A percentile compares a stretch with the other conserved stretches of the same genome.
These are phyloP conservation scores for Chaetothyriales sp. DNA, from an alignment of 2,329 filamentous ascomycete genomes.

Conservation along the genomic window DNA sequence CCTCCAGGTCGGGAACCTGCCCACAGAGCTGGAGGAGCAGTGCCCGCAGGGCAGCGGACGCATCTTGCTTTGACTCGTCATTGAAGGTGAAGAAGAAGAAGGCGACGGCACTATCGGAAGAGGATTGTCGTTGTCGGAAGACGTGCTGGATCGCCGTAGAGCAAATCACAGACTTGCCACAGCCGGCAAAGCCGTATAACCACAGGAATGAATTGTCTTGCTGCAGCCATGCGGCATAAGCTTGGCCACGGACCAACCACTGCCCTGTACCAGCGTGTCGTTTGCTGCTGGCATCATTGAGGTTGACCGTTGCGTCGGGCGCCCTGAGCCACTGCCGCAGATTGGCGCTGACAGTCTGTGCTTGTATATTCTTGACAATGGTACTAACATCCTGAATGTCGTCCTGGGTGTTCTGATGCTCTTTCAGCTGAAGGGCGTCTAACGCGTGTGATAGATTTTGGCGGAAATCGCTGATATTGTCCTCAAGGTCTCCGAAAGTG, in stretches of 20 bases:
- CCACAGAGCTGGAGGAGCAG: conserved; percentile 18
- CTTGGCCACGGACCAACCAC: conserved; percentile 17
- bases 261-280: conserved; percentile 21
- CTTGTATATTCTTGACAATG: conserved; percentile 18
- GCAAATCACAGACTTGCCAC: conserved; percentile 20
- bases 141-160: conserved; percentile 18
- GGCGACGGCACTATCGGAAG: conserved; percentile 12
- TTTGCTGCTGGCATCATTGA: conserved; percentile 21
- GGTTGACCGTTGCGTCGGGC: conserved; percentile 23
- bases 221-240: conserved; percentile 16
- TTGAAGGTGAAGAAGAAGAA: conserved; percentile 19
- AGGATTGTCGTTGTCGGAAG: conserved; percentile 4
- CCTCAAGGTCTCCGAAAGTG: conserved; percentile 26
- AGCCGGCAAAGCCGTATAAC: conserved; percentile 20
- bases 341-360: conserved; percentile 15
- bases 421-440: conserved; percentile 21
- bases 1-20: conserved; percentile 5
- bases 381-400: conserved; percentile 19
- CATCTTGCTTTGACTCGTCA: conserved; percentile 17
- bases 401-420: conserved; percentile 15
- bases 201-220: conserved; percentile 18
- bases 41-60: conserved; percentile 14
- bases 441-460: conserved; percentile 21
- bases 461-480: conserved; percentile 23
- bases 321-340: conserved; percentile 24